Conservation (phyloP, 2,329 filamentous ascomycete genomes). For the Aspergillus aculeatus region DNA sequence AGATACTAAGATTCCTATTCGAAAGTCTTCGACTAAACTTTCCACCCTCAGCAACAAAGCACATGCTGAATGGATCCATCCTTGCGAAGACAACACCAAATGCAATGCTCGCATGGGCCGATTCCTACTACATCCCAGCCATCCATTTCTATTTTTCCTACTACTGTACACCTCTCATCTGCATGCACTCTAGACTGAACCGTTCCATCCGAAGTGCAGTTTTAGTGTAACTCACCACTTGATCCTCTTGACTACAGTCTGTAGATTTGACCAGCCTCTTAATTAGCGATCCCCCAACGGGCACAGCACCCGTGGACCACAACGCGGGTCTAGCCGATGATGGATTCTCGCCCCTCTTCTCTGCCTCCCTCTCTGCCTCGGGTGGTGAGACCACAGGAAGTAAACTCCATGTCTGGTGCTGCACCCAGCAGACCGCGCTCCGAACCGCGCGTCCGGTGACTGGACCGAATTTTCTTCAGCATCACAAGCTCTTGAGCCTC, state of each 20-base stretch:
- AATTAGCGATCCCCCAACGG: background rate
- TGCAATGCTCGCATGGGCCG: background rate
- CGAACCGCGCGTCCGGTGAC: background rate
- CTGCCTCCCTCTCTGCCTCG: background rate
- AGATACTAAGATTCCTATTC: background rate
- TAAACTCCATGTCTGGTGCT: background rate
- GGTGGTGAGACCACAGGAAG: background rate
- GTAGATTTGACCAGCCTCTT: background rate
- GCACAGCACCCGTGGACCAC: background rate
- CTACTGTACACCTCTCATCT: background rate
- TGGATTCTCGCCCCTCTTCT: background rate
- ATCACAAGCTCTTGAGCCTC: background rate
- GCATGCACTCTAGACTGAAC: background rate
- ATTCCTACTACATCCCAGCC: background rate
- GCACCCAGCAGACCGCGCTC: background rate
- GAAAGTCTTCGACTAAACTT: background rate
- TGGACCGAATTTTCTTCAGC: background rate
- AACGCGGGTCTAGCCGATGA: background rate
- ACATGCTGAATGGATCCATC: background rate
- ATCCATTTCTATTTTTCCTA: background rate
- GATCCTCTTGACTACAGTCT: too few relatives aligned
- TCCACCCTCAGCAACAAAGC: background rate
- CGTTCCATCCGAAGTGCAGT: background rate
- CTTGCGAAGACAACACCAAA: background rate
- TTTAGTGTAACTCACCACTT: background rate